These are phyloP conservation scores for Meyerozyma smithsonii DNA, from an alignment of 1,139 yeast species.

Conservation along the genomic window DNA sequence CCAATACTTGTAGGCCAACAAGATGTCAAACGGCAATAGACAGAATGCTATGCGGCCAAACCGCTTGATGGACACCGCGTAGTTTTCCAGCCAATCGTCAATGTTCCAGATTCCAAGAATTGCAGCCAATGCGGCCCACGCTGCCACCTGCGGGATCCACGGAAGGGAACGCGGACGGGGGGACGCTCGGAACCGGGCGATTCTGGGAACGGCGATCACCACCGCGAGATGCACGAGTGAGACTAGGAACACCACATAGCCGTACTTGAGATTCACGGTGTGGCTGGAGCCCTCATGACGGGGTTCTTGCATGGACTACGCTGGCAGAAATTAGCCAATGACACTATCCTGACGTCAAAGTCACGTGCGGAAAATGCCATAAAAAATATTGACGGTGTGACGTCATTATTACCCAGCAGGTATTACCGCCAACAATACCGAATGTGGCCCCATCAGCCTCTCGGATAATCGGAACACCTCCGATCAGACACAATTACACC, in stretches of 20 bases:
- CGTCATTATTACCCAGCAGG: background rate
- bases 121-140: conserved; percentile 29
- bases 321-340: too few relatives aligned
- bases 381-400: background rate
- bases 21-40: conserved; percentile 59
- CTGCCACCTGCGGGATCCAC: conserved; percentile 12
- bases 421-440: background rate
- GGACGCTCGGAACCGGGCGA: too few relatives aligned
- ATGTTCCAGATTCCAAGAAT: conserved; percentile 19
- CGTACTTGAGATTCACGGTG: conserved; percentile 42
- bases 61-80: conserved; percentile 28
- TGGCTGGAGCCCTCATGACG: conserved; percentile 33
- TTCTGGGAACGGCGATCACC: background rate
- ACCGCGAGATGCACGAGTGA: conserved; percentile 22
- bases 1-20: conserved; percentile 44
- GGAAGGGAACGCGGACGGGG: background rate
- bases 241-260: conserved; percentile 37
- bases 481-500: too few relatives aligned
- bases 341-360: background rate
- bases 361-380: background rate
- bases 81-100: conserved; percentile 17
- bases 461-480: too few relatives aligned
- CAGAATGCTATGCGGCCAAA: conserved; percentile 62
- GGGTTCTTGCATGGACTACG: too few relatives aligned
- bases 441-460: too few relatives aligned